A percentile compares a stretch with the other conserved stretches of the same genome.
Evolutionary conservation across 257 asterid species (phyloP).

Genomic region (Rehmannia glutinosa): DNA sequence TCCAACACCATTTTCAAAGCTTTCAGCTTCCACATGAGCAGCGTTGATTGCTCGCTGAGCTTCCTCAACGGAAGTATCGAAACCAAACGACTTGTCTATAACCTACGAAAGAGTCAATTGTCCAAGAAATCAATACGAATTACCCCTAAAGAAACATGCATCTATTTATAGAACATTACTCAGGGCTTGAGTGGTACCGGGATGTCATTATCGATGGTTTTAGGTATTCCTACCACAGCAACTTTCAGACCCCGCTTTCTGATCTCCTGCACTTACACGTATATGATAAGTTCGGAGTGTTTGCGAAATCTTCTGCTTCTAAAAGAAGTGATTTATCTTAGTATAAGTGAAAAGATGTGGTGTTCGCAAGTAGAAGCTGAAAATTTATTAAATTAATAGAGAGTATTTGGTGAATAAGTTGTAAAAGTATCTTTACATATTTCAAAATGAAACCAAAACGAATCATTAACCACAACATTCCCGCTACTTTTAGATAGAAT

Average conservation of each 20-base stretch:
- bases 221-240: conserved; percentile 29
- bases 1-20: background rate
- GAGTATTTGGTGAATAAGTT: too few species aligned
- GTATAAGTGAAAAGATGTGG: too few species aligned
- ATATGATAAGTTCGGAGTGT: too few species aligned
- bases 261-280: conserved; percentile 18
- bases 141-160: background rate
- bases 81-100: background rate
- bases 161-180: background rate
- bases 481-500: too few species aligned
- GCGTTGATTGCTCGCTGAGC: background rate
- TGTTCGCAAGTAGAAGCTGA: too few species aligned
- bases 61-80: background rate
- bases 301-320: too few species aligned
- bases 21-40: background rate
- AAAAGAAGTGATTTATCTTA: too few species aligned
- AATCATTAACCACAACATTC: too few species aligned
- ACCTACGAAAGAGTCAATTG: background rate
- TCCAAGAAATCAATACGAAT: background rate
- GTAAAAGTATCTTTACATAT: too few species aligned
- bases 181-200: conserved; percentile 11
- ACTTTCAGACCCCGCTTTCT: conserved; percentile 25
- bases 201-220: conserved; percentile 31
- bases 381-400: too few species aligned
- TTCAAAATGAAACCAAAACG: too few species aligned